Evolutionary conservation across 805 yeast genomes (phyloP).

Genomic region (Lipomyces chichibuensis): DNA sequence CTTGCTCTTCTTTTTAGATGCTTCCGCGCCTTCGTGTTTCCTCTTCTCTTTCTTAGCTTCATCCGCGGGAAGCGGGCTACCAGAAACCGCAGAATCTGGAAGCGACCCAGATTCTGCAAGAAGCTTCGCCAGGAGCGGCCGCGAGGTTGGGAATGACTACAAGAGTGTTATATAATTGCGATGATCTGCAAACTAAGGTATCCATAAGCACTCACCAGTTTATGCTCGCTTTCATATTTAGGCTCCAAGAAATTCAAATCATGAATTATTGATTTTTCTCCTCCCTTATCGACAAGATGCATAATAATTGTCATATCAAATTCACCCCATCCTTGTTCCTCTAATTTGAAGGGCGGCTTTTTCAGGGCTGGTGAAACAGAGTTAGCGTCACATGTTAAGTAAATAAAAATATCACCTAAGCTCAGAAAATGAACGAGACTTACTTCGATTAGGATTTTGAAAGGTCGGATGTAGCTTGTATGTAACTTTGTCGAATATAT

Average conservation of each 20-base stretch:
- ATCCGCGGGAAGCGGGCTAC: conserved; percentile 25
- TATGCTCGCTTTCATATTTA: conserved; percentile 76
- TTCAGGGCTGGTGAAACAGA: conserved; percentile 53
- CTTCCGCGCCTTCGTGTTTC: conserved; percentile 42
- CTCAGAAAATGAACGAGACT: conserved; percentile 3
- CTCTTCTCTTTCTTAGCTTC: conserved; percentile 47
- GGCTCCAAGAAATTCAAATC: conserved; percentile 85
- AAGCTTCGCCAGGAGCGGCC: conserved; percentile 70
- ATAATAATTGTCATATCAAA: conserved; percentile 83
- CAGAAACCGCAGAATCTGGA: conserved; percentile 51
- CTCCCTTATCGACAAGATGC: conserved; percentile 79
- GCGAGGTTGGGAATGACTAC: conserved; percentile 68
- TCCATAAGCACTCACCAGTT: conserved; percentile 46
- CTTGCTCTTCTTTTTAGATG: conserved; percentile 45
- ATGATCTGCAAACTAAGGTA: background rate
- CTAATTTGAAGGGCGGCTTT: conserved; percentile 81
- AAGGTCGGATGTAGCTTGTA: conserved; percentile 95
- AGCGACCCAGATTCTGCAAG: conserved; percentile 82
- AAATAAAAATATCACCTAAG: background rate
- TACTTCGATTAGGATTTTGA: conserved; percentile 74
- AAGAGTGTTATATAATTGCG: background rate
- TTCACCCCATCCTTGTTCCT: conserved; percentile 98
- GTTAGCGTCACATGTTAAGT: background rate
- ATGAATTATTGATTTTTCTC: conserved; percentile 83
- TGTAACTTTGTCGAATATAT: conserved; percentile 86